A percentile compares a stretch with the other conserved stretches of the same genome.
phyloP scores from a whole-genome alignment of 2,329 filamentous ascomycete species.

The Tolypocladium ophioglossoides region DNA sequence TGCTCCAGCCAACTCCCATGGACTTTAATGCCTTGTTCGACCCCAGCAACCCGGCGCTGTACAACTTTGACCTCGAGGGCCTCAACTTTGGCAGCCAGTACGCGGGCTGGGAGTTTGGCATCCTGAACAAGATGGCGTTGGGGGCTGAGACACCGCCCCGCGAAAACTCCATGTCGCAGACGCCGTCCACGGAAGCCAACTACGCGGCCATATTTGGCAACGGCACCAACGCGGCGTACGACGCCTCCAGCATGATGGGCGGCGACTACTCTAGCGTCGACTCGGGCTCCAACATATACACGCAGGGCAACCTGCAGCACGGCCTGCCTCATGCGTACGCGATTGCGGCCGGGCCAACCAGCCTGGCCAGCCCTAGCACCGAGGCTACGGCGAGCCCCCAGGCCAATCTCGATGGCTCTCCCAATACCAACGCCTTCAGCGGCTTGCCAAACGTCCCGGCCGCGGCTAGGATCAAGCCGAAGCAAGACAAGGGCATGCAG shows the following conservation, averaged over 20 bases:
- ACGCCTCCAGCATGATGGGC: constrained; percentile 33
- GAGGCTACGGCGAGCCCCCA: constrained; percentile 53
- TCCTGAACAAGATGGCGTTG: constrained; percentile 84
- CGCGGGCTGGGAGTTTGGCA: constrained; percentile 88
- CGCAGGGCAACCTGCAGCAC: constrained; percentile 49
- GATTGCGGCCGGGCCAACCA: constrained; percentile 51
- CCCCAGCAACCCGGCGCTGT: constrained; percentile 81
- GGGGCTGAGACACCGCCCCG: constrained; percentile 65
- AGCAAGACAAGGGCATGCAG: constrained; percentile 32
- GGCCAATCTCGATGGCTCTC: constrained; percentile 46
- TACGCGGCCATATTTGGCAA: constrained; percentile 40
- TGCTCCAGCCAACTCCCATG: constrained; percentile 39
- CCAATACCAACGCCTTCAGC: constrained; percentile 18
- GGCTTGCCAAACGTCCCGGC: constrained; percentile 13
- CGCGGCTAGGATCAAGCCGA: constrained; percentile 30
- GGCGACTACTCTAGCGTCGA: constrained; percentile 45
- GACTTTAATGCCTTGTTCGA: constrained; percentile 64
- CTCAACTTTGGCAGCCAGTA: constrained; percentile 89
- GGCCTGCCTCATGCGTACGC: constrained; percentile 55
- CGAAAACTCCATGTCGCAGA: constrained; percentile 43
- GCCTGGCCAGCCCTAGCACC: constrained; percentile 53
- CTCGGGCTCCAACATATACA: constrained; percentile 36
- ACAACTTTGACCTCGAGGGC: constrained; percentile 92
- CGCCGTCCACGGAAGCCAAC: constrained; percentile 24
- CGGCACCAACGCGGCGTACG: constrained; percentile 38